Base-by-base conservation (phyloP, 2,329 filamentous ascomycete genomes). In the Curvularia lunata region DNA sequence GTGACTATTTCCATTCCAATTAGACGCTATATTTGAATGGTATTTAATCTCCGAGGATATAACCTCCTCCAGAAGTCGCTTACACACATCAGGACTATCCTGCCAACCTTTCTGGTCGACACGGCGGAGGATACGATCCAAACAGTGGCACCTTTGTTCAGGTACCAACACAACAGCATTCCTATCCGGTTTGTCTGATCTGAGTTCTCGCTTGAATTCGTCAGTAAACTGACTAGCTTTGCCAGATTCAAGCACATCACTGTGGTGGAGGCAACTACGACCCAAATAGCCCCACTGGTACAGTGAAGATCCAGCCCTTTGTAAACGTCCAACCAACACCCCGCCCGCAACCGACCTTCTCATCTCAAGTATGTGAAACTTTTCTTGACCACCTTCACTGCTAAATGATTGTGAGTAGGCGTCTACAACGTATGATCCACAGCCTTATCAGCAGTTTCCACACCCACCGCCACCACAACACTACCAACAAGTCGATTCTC, bases 101-200 rank as follows among this genome's bases (percentile, higher is more conserved):
- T 60, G 40, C 54, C 18, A 49, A 54, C 34, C 21, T 49, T 5
- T 25, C 55, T 52, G 56, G 53, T 30, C 59, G 53, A 56, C 68
- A 71, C 67, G 67, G 67, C 27, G 65, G 69, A 48, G 66, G 61
- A 27, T 63, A 62, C 27, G 62, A 64, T 52, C 66, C 66, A 12
- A 59, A 58, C 49, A 43, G 42, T 25, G 52, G 56, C 40, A 47
- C 56, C 1, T 68, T 65, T 46, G 54, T 58, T 5, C 58, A 48
- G 30, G 43, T 56, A 19, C 48, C 47, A 9, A 38, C 46, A 10
- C 48, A 55, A 12, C 54, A 23, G 5, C 52, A 58, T 53, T 41
- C 9, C 18, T 48, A 55, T 53, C 49, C 58, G 5, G 66, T 68
- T 40, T 3, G 32, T 55, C 23, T 1, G 8, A 1, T 19, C 5